Percentiles rank a stretch among this genome's conserved stretches.
Conservation (phyloP, 352 stramenopile genomes). For the Blastocystis hominis region DNA sequence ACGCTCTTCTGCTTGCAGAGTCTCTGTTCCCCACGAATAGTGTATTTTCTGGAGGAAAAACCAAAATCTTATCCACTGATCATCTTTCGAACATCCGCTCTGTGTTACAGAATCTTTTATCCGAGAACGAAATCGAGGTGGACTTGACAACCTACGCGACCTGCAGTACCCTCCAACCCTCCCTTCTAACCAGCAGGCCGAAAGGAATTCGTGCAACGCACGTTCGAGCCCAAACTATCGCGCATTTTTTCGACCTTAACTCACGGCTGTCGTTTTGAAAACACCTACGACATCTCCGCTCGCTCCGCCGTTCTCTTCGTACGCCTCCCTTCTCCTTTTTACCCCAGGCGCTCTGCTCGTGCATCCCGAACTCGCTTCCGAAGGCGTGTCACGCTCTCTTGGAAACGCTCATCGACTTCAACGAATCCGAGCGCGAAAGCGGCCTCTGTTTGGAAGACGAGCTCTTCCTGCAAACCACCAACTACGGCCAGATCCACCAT, state of each 20-base stretch:
- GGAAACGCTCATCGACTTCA: slow-evolving; percentile 30
- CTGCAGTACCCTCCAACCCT: background rate
- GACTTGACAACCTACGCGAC: background rate
- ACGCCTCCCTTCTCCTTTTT: background rate
- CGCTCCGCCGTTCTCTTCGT: slow-evolving; percentile 15
- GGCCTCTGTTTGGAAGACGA: background rate
- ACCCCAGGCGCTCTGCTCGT: slow-evolving; percentile 6
- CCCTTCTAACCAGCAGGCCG: background rate
- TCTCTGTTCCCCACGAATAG: slow-evolving; percentile 32
- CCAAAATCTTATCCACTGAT: background rate
- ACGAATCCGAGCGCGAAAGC: background rate
- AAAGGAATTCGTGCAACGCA: background rate
- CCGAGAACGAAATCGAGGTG: background rate
- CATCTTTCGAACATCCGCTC: background rate
- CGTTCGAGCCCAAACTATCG: background rate
- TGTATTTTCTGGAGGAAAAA: slow-evolving; percentile 14
- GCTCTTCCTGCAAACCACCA: background rate
- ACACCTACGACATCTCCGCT: slow-evolving; percentile 25
- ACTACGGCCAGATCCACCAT: slow-evolving; percentile 31
- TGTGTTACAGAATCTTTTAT: background rate
- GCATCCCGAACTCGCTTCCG: background rate
- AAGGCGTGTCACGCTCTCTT: slow-evolving; percentile 7
- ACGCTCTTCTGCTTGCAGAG: background rate
- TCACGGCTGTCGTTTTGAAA: slow-evolving; percentile 40
- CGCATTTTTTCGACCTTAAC: background rate